phyloP scores from a whole-genome alignment of 83 land plant species.

The Picea mariana region DNA sequence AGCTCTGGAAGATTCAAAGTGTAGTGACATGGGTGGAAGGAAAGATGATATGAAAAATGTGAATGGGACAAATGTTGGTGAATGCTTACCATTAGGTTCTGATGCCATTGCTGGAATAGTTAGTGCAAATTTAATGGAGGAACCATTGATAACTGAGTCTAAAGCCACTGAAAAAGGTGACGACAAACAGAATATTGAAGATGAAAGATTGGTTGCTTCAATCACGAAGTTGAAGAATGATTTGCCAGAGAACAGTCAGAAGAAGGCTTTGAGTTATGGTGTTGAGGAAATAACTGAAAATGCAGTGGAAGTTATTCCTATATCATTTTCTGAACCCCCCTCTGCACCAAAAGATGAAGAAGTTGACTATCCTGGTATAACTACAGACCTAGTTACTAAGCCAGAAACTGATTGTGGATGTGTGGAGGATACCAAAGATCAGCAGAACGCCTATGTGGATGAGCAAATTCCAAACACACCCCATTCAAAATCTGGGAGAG shows the following conservation, averaged over 20 bases:
- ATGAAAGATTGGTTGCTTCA: neutral
- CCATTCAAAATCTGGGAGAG: neutral
- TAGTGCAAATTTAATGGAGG: constrained; percentile 1
- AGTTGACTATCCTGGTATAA: neutral
- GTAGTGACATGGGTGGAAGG: neutral
- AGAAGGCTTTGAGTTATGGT: neutral
- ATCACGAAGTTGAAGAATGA: neutral
- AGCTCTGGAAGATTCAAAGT: neutral
- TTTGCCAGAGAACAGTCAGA: neutral
- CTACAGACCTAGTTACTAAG: neutral
- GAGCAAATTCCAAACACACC: neutral
- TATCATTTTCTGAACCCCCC: neutral
- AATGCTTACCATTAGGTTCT: neutral
- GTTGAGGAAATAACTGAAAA: neutral
- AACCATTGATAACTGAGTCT: neutral
- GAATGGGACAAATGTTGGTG: neutral
- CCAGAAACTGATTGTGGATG: neutral
- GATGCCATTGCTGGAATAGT: neutral
- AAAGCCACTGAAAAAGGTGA: neutral
- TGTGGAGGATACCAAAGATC: neutral
- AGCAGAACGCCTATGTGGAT: neutral
- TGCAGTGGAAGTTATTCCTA: neutral
- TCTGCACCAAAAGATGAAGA: neutral
- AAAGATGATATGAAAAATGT: neutral
- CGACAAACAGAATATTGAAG: neutral